Conservation (phyloP, 2,329 filamentous ascomycete genomes). For the Venturia effusa region DNA sequence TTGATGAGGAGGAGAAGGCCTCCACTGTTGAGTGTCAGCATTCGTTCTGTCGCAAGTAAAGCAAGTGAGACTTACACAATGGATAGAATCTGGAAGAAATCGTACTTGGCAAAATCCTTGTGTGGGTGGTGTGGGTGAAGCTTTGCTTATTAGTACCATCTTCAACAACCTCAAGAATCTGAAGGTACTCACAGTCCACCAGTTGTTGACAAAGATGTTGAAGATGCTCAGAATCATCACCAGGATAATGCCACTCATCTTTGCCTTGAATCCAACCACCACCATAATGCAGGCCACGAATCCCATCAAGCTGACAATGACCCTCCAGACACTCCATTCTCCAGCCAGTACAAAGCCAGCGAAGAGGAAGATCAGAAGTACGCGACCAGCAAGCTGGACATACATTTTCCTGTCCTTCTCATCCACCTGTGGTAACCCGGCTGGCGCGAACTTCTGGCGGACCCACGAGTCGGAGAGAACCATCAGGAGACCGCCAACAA, state of each 20-base stretch:
- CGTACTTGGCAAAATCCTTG: conserved; percentile 99
- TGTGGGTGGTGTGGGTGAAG: conserved; percentile 96
- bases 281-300: conserved; percentile 95
- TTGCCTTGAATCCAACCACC: conserved; percentile 98
- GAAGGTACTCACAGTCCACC: conserved; percentile 76
- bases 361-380: conserved; percentile 95
- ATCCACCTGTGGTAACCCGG: conserved; percentile 83
- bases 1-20: conserved; percentile 94
- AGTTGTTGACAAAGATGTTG: conserved; percentile 98
- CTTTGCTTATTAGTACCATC: conserved; percentile 33
- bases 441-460: conserved; percentile 92
- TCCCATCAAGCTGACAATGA: conserved; percentile 74
- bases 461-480: conserved; percentile 97
- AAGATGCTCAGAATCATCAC: conserved; percentile 94
- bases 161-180: not conserved
- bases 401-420: conserved; percentile 99
- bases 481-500: conserved; percentile 96
- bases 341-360: conserved; percentile 93
- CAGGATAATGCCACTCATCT: conserved; percentile 92
- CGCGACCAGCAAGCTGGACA: conserved; percentile 92
- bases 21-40: conserved; percentile 41
- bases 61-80: conserved; percentile 58
- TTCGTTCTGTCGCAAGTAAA: conserved; percentile 11
- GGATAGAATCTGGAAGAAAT: conserved; percentile 99
- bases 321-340: conserved; percentile 80